Base-by-base conservation (phyloP, 2,329 filamentous ascomycete species). In the Aspergillus puulaauensis region DNA sequence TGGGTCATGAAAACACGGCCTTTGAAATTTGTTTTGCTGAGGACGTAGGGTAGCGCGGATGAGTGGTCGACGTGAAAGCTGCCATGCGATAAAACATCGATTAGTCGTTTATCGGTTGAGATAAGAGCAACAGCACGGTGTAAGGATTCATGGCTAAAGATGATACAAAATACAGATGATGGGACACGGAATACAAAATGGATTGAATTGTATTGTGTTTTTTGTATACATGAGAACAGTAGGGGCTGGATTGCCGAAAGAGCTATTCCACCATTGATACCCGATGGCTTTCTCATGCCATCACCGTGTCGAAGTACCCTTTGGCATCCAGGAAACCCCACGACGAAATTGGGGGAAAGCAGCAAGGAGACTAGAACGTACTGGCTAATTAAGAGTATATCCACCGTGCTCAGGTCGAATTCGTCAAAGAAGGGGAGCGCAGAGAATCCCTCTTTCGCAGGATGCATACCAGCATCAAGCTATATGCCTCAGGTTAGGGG, bases 21-120 rank as follows among this genome's bases (percentile, higher is more conserved):
- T 64, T 90, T 89, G 80, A 99, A 99, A 75, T 97, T 97, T 39
- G 95, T 98, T 80, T 99, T 99, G 64, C 93, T 90, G 64, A 99
- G 84, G 59, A 99, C 95, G 73, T 98, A 99, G 45, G 95, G 95
- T 47, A 99, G 81, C n/a, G 93, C 96, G 15, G 93, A 93, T n/a
- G 95, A 95, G 79, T 99, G 95, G 72, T 99, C 95, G 73, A 98
- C 84, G 75, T 99, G 95, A 73, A 99, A 99, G 89, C 93, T 97
- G 72, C 96, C 71, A 56, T 33, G 43, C n/a, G 47, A 39, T 48
- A 49, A 59, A 43, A 21, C 48, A 47, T 44, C 41, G 23, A 66
- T 75, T 68, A 77, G 73, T 66, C 56, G 57, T 54, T 49, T 61
- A 59, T 52, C 39, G 41, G 43, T 58, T 14, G 35, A 39, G 15